Evolutionary conservation across 495 filamentous ascomycete species (phyloP), one percentile per base, ranked within the genome.

Genomic region (Collariella sp.): DNA sequence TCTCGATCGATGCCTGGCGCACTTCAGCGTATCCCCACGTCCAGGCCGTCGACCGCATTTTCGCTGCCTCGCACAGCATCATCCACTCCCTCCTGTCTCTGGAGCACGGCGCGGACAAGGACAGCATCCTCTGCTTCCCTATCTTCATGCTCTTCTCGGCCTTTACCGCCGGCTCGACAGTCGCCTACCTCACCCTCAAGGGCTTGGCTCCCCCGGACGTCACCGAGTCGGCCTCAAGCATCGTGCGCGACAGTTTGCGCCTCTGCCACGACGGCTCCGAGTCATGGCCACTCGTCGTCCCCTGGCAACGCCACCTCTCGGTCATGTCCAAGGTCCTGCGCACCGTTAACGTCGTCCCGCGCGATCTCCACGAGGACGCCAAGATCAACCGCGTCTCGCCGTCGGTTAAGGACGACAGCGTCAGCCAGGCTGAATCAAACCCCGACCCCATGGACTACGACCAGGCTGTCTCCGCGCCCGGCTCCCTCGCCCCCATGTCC

Each of bases 101-200:
- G 10, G 73, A 77, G 53, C 51, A 68, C 16, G 74, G 75, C 18
- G 62, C 70, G 5, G 75, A 77, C 39, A 77, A 77, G 58, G 75
- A 77, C 45, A 67, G 61, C 15, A 70, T 71, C 15, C 65, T 70
- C n/a, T 76, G 72, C 59, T 76, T 76, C 55, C 73, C 75, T 7
- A 69, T 77, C 22, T 75, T 77, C 48, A 77, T 77, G 75, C 63
- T 76, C 35, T 77, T 77, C 54, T 72, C 73, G 1, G 73, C 72
- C 47, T 77, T 77, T 52, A 77, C 73, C 0, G 75, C 75, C 5
- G 72, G 75, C 19, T 74, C 72, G 5, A 77, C 75, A 2, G 70
- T 76, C 18, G 75, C 75, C 40, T 77, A 74, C 58, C 74, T 77
- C 15, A 70, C 70, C 10, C 63, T 77, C 49, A 77, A 76, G 57